Percentiles rank a stretch among this genome's conserved stretches.
Conservation (phyloP, 169 alveolate genomes). For the Babesia sp. region DNA sequence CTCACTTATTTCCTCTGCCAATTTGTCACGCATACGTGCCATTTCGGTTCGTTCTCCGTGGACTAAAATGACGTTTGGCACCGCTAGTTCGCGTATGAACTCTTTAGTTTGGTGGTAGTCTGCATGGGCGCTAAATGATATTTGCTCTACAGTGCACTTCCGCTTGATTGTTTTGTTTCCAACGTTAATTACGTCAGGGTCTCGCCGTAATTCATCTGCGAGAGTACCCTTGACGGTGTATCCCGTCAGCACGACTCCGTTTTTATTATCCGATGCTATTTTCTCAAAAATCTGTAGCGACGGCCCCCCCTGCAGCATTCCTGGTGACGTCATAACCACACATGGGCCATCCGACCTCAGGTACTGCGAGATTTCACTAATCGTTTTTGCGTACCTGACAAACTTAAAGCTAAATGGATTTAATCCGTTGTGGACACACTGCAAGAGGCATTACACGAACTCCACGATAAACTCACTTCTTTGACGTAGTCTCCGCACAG, state of each 20-base stretch:
- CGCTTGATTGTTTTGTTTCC: slow-evolving; percentile 84
- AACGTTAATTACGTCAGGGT: slow-evolving; percentile 86
- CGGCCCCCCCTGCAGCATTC: slow-evolving; percentile 97
- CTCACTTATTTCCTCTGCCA: slow-evolving; percentile 69
- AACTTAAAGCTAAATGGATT: slow-evolving; percentile 93
- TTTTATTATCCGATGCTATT: slow-evolving; percentile 92
- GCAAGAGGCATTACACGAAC: slow-evolving; percentile 6
- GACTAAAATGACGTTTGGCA: slow-evolving; percentile 93
- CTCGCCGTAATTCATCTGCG: slow-evolving; percentile 92
- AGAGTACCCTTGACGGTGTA: slow-evolving; percentile 96
- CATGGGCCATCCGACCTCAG: slow-evolving; percentile 84
- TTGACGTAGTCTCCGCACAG: slow-evolving; percentile 92
- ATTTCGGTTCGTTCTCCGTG: slow-evolving; percentile 94
- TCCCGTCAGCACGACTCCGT: slow-evolving; percentile 96
- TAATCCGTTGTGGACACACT: slow-evolving; percentile 73
- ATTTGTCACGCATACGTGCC: slow-evolving; percentile 78
- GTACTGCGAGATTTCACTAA: slow-evolving; percentile 66
- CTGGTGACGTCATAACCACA: slow-evolving; percentile 99
- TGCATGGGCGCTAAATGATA: slow-evolving; percentile 94
- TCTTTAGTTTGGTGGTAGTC: slow-evolving; percentile 94
- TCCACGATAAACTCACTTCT: slow-evolving; percentile 70
- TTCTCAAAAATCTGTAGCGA: slow-evolving; percentile 92
- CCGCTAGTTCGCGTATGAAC: slow-evolving; percentile 87
- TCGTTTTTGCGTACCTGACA: slow-evolving; percentile 82
- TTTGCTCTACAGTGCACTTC: slow-evolving; percentile 89